These are phyloP conservation scores for Colletotrichum sp. DNA, from an alignment of 2,329 filamentous ascomycete genomes.

Conservation along the genomic window DNA sequence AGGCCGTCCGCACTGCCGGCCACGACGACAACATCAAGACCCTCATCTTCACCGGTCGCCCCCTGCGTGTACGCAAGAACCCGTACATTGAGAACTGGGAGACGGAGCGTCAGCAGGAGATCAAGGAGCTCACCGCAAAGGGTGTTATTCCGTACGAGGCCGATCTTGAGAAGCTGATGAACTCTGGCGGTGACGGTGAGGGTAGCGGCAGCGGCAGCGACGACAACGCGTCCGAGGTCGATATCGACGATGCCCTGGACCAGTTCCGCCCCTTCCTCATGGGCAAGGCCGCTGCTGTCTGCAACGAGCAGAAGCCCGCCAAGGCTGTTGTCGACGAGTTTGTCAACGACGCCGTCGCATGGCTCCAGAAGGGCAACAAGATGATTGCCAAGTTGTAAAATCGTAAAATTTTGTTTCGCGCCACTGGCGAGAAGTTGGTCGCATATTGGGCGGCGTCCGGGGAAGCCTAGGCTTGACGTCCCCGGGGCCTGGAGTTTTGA, in stretches of 20 bases:
- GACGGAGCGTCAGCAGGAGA: slow-evolving; percentile 85
- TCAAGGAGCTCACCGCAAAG: slow-evolving; percentile 88
- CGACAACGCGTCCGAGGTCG: slow-evolving; percentile 68
- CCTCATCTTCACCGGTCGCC: slow-evolving; percentile 97
- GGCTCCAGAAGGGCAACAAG: slow-evolving; percentile 71
- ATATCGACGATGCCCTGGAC: slow-evolving; percentile 87
- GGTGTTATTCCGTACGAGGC: slow-evolving; percentile 93
- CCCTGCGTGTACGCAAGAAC: slow-evolving; percentile 92
- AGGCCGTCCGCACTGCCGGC: slow-evolving; percentile 87
- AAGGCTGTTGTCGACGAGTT: slow-evolving; percentile 96
- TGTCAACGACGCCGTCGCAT: slow-evolving; percentile 77
- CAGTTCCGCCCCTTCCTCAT: slow-evolving; percentile 91
- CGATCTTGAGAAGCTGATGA: slow-evolving; percentile 83
- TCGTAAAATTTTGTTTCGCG: background rate
- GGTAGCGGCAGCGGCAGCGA: slow-evolving; percentile 74
- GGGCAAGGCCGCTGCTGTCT: slow-evolving; percentile 95
- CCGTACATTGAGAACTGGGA: slow-evolving; percentile 97
- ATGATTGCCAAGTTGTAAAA: slow-evolving; percentile 73
- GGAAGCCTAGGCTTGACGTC: background rate
- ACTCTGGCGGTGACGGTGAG: slow-evolving; percentile 60
- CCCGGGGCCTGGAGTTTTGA: slow-evolving; percentile 11
- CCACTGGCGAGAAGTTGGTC: slow-evolving; percentile 18
- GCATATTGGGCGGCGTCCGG: background rate
- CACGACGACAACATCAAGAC: slow-evolving; percentile 97
- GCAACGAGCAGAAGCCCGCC: slow-evolving; percentile 89